A percentile compares a stretch with the other conserved stretches of the same genome.
These are phyloP conservation scores for Petunia axillaris DNA, from an alignment of 257 asterid species.

Conservation along the genomic window DNA sequence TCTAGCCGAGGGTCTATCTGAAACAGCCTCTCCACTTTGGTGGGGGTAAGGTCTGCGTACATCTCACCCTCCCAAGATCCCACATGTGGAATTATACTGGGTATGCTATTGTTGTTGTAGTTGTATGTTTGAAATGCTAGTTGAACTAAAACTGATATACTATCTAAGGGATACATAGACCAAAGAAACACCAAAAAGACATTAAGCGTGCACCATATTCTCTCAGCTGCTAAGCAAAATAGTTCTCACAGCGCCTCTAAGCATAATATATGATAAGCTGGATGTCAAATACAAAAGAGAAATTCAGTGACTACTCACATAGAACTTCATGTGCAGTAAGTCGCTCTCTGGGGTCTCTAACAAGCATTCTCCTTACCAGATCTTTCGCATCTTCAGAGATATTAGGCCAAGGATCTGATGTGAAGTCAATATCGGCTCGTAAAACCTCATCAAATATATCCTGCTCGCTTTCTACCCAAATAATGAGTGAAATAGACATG, in stretches of 20 bases:
- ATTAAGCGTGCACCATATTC: neutral
- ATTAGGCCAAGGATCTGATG: conserved; percentile 80
- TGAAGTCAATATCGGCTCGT: conserved; percentile 59
- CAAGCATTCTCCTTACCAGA: conserved; percentile 68
- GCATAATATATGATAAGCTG: neutral
- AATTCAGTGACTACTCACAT: conserved; percentile 50
- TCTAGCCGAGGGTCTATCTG: no score
- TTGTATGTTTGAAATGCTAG: conserved; percentile 1
- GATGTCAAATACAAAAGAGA: neutral
- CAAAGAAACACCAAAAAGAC: conserved; percentile 11
- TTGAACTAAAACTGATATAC: neutral
- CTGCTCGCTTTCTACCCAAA: conserved; percentile 64
- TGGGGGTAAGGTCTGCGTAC: no score
- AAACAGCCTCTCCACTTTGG: no score
- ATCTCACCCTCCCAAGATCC: no score
- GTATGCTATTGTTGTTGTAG: neutral
- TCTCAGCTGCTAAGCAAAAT: conserved; percentile 5
- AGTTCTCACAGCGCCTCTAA: neutral
- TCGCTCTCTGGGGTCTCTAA: conserved; percentile 63
- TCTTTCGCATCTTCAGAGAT: conserved; percentile 76
- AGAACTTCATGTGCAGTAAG: conserved; percentile 79
- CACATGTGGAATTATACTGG: neutral
- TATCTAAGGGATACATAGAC: neutral
- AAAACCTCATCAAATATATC: conserved; percentile 68
- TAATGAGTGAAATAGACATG: conserved; percentile 21